A percentile compares a stretch with the other conserved stretches of the same genome.
phyloP scores from a whole-genome alignment of 2,329 filamentous ascomycete species.

The Diaporthe sp. region DNA sequence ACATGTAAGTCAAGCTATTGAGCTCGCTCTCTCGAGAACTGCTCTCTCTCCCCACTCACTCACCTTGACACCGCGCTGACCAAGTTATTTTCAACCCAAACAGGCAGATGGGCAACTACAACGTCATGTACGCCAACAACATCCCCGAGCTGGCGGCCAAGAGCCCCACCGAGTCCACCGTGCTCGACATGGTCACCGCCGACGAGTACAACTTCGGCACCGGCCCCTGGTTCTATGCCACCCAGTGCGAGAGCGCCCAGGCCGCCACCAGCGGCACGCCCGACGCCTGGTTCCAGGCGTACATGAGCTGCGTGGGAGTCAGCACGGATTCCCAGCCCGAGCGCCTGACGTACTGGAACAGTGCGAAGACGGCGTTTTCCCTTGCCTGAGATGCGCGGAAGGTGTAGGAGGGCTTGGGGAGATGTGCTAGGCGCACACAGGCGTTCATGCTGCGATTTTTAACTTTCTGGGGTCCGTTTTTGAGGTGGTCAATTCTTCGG shows the following conservation, averaged over 20 bases:
- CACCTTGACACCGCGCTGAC: slow-evolving; percentile 7
- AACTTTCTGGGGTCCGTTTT: background rate
- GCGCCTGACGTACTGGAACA: slow-evolving; percentile 57
- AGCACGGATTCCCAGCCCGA: slow-evolving; percentile 43
- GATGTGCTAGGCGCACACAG: background rate
- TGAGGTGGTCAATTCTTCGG: background rate
- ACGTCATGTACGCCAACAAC: slow-evolving; percentile 62
- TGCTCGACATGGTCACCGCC: slow-evolving; percentile 60
- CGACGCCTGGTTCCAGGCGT: slow-evolving; percentile 59
- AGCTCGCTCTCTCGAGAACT: too few relatives aligned
- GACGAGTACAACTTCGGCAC: slow-evolving; percentile 69
- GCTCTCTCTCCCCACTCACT: too few relatives aligned
- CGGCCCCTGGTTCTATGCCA: slow-evolving; percentile 65
- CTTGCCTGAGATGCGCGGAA: slow-evolving; percentile 45
- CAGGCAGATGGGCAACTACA: slow-evolving; percentile 55
- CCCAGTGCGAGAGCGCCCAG: slow-evolving; percentile 57
- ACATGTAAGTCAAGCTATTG: slow-evolving; percentile 46
- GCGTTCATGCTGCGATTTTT: background rate
- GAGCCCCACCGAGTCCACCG: slow-evolving; percentile 50
- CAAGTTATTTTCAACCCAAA: background rate
- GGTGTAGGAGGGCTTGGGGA: background rate
- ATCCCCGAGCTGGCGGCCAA: slow-evolving; percentile 54
- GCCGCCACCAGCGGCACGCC: slow-evolving; percentile 52
- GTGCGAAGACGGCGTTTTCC: slow-evolving; percentile 64
- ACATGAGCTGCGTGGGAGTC: slow-evolving; percentile 64